Conservation (phyloP, 2,329 filamentous ascomycete species). For the Thelonectria discophora region DNA sequence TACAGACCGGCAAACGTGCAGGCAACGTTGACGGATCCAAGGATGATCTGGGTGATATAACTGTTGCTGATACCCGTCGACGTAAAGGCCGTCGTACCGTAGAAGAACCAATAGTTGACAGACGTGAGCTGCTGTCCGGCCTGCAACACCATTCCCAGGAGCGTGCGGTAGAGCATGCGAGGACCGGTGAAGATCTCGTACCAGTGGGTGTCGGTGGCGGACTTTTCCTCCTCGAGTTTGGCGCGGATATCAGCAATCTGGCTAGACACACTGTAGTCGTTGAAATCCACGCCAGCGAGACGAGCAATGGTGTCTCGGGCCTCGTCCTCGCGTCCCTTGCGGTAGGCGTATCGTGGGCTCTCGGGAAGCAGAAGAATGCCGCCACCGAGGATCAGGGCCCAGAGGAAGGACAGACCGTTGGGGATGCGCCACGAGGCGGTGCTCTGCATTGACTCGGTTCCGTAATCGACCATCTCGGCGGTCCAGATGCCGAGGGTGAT, state of each 20-base stretch:
- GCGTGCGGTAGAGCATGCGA: conserved; percentile 70
- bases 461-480: conserved; percentile 68
- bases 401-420: conserved; percentile 63
- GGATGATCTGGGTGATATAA: conserved; percentile 74
- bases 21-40: conserved; percentile 72
- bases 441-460: conserved; percentile 58
- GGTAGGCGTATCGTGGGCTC: conserved; percentile 62
- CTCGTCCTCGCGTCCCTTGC: conserved; percentile 56
- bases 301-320: conserved; percentile 58
- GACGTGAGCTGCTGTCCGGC: conserved; percentile 75
- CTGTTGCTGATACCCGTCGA: conserved; percentile 71
- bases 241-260: conserved; percentile 62
- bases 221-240: conserved; percentile 58
- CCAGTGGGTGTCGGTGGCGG: conserved; percentile 58
- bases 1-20: conserved; percentile 73
- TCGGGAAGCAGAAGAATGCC: conserved; percentile 65
- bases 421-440: conserved; percentile 71
- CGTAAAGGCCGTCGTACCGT: conserved; percentile 71
- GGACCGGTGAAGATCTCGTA: conserved; percentile 74
- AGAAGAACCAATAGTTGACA: conserved; percentile 69
- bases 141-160: conserved; percentile 70
- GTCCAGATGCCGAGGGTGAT: conserved; percentile 74
- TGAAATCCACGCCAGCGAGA: conserved; percentile 53
- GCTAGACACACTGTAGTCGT: conserved; percentile 53
- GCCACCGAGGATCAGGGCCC: conserved; percentile 61